phyloP scores from a whole-genome alignment of 2,329 filamentous ascomycete species.

The Karstenula rhodostoma region DNA sequence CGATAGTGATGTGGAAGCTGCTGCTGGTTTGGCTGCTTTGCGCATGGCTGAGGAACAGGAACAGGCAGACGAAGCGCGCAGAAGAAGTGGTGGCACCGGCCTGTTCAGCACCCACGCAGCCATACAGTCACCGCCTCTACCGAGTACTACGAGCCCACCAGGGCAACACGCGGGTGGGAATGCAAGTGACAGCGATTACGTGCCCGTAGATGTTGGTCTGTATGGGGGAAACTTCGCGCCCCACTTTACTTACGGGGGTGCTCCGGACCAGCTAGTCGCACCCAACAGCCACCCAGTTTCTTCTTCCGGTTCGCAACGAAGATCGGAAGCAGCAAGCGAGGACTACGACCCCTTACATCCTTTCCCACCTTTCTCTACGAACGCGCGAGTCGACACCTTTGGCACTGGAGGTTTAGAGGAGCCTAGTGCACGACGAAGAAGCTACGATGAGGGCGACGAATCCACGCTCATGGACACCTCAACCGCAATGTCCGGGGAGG shows the following conservation, averaged over 20 bases:
- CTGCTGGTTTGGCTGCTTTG: conserved; percentile 84
- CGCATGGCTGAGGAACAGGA: conserved; percentile 83
- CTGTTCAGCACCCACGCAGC: conserved; percentile 60
- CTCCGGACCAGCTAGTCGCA: conserved; percentile 52
- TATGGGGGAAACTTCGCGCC: conserved; percentile 76
- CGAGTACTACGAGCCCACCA: conserved; percentile 30
- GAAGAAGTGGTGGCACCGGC: conserved; percentile 64
- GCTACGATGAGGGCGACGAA: conserved; percentile 94
- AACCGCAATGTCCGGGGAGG: conserved; percentile 62
- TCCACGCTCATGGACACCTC: conserved; percentile 55
- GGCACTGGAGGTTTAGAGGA: conserved; percentile 89
- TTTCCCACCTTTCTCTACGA: conserved; percentile 63
- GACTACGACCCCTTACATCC: conserved; percentile 62
- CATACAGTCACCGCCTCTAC: conserved; percentile 52
- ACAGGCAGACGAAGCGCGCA: conserved; percentile 65
- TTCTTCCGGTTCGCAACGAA: conserved; percentile 55
- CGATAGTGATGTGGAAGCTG: conserved; percentile 87
- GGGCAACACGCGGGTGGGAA: conserved; percentile 29
- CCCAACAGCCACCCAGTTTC: conserved; percentile 52
- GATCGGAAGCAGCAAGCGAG: conserved; percentile 54
- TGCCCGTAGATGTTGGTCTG: conserved; percentile 74
- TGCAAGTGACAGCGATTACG: conserved; percentile 74
- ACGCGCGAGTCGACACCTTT: conserved; percentile 82
- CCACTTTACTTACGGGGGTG: conserved; percentile 67
- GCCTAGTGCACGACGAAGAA: conserved; percentile 75